These are phyloP conservation scores for Xylaria telfairii DNA, from an alignment of 495 filamentous ascomycete genomes.

Conservation along the genomic window DNA sequence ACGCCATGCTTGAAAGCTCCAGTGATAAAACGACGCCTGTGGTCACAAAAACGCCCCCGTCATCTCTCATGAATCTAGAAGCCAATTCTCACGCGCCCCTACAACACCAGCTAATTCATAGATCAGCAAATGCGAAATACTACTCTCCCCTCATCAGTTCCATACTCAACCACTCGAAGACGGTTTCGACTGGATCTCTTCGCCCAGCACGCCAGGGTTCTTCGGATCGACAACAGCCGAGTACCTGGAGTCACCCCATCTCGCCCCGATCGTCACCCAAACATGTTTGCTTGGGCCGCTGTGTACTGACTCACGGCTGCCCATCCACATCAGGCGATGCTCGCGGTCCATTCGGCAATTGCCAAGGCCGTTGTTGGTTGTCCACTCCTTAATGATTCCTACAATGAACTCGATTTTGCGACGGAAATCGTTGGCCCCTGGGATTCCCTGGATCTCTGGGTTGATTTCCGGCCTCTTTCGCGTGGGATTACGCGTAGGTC, in stretches of 20 bases:
- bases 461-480: constrained; percentile 60
- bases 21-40: neutral
- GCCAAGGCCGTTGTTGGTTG: constrained; percentile 72
- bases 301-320: constrained; percentile 66
- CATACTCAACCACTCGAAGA: constrained; percentile 4
- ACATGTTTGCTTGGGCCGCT: constrained; percentile 70
- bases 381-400: constrained; percentile 74
- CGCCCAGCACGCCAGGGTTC: constrained; percentile 51
- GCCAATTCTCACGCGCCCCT: neutral
- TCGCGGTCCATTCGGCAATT: constrained; percentile 57
- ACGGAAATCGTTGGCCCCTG: constrained; percentile 80
- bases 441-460: constrained; percentile 64
- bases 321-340: constrained; percentile 68
- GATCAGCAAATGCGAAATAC: neutral
- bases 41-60: constrained; percentile 21
- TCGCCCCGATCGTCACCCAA: constrained; percentile 83
- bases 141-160: neutral
- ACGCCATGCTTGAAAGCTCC: constrained; percentile 17
- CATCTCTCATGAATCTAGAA: constrained; percentile 23
- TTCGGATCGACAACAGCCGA: constrained; percentile 59
- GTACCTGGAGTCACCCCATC: constrained; percentile 68
- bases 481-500: constrained; percentile 49
- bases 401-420: constrained; percentile 78
- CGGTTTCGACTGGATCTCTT: constrained; percentile 51
- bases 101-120: constrained; percentile 4